Evolutionary conservation across 2,329 filamentous ascomycete genomes (phyloP), one percentile per base, ranked within the genome.

Genomic region (Exserohilum turcica): DNA sequence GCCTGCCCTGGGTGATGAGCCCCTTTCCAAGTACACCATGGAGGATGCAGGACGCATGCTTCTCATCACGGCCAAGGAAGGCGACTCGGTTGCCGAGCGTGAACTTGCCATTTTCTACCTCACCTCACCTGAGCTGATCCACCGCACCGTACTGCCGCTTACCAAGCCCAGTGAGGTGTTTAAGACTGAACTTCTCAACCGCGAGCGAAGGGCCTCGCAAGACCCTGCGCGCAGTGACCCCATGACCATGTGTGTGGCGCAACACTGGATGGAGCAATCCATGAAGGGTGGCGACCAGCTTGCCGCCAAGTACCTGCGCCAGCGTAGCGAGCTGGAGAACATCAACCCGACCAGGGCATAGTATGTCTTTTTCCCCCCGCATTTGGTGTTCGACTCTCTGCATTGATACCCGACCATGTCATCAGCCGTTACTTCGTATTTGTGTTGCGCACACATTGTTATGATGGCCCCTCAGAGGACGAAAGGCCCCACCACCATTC

Each of bases 201-300:
- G 76, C 50, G 78, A 84, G 70, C 77, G 80, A 57, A 80, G 80
- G 59, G 83, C 71, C 5, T 63, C 83, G 35, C 79, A 83, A 47
- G 84, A 88, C 65, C 80, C 82, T 13, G 75, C 79, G 48, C 81
- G 91, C 61, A 92, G 87, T 54, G 91, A 97, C 72, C 90, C 91
- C 2, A 88, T 88, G 48, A 86, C 92, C 36, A 94, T 97, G 90
- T 97, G 92, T 67, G 85, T 96, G 52, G 93, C 93, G 8, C 87
- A 95, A 75, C 93, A 97, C 79, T 97, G 93, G 92, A 97, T 97
- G 92, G 91, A 93, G 77, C 81, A 90, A 61, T 92, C 90, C 32
- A 89, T 91, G 64, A 83, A 84, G 48, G 92, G 92, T n/a, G 92
- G 92, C 1, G 93, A 97, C 72, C 84, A 89, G 68, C 79, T 96